A percentile compares a stretch with the other conserved stretches of the same genome.
These are phyloP conservation scores for Penicillium sp. DNA, from an alignment of 2,329 filamentous ascomycete genomes.

Conservation along the genomic window DNA sequence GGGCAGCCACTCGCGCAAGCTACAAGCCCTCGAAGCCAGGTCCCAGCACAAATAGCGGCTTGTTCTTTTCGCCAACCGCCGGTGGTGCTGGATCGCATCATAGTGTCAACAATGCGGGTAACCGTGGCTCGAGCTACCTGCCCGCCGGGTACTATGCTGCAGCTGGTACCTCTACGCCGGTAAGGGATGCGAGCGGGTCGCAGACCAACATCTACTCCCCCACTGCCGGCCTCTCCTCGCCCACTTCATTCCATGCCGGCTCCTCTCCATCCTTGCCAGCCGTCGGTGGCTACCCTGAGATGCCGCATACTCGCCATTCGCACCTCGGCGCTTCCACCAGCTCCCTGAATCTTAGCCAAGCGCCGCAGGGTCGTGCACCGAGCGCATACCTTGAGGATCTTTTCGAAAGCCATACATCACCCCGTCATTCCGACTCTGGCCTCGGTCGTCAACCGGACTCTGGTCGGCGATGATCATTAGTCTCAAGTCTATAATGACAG, in stretches of 20 bases:
- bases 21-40: slow-evolving; percentile 41
- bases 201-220: slow-evolving; percentile 44
- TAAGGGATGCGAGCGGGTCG: slow-evolving; percentile 51
- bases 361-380: slow-evolving; percentile 74
- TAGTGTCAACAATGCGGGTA: slow-evolving; percentile 49
- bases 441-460: slow-evolving; percentile 17
- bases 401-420: slow-evolving; percentile 71
- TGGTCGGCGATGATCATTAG: background rate
- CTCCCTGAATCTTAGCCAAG: slow-evolving; percentile 68
- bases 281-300: slow-evolving; percentile 48
- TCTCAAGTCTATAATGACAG: background rate
- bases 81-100: slow-evolving; percentile 56
- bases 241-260: slow-evolving; percentile 64
- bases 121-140: slow-evolving; percentile 77
- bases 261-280: slow-evolving; percentile 67
- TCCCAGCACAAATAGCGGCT: slow-evolving; percentile 68
- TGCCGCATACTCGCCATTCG: slow-evolving; percentile 35
- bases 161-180: slow-evolving; percentile 62
- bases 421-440: slow-evolving; percentile 22
- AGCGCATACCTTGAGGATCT: slow-evolving; percentile 91
- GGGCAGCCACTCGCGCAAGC: slow-evolving; percentile 43
- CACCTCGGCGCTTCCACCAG: slow-evolving; percentile 56
- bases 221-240: slow-evolving; percentile 62
- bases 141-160: slow-evolving; percentile 91
- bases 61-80: slow-evolving; percentile 97